Percentiles rank a stretch among this genome's conserved stretches.
These are phyloP conservation scores for Termitomyces sp. DNA, from an alignment of 768 basidiomycete species.

Conservation along the genomic window DNA sequence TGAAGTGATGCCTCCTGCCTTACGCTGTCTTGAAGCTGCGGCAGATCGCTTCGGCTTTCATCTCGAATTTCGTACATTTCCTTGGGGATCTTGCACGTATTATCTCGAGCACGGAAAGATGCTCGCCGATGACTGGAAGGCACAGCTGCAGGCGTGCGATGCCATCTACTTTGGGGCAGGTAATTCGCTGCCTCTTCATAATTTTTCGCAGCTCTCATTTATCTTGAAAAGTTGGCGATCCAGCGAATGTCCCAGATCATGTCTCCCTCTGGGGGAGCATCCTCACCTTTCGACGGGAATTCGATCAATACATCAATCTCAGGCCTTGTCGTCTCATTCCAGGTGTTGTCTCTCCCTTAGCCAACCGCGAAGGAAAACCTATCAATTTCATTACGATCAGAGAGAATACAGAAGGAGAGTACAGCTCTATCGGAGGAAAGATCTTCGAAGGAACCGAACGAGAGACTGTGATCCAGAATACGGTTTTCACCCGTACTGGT, in stretches of 20 bases:
- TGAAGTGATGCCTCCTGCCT: slow-evolving; percentile 48
- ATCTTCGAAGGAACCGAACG: slow-evolving; percentile 38
- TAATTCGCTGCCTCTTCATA: slow-evolving; percentile 6
- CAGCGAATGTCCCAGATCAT: slow-evolving; percentile 49
- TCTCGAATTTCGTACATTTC: slow-evolving; percentile 41
- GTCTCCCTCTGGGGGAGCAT: slow-evolving; percentile 53
- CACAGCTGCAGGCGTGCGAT: slow-evolving; percentile 36
- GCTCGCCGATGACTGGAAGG: slow-evolving; percentile 40
- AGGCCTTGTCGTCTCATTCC: slow-evolving; percentile 47
- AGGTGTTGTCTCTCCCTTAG: slow-evolving; percentile 44
- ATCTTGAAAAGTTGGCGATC: slow-evolving; percentile 37
- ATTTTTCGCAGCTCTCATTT: slow-evolving; percentile 1
- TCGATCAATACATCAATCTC: slow-evolving; percentile 48
- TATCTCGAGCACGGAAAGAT: slow-evolving; percentile 43
- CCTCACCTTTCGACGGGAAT: slow-evolving; percentile 47
- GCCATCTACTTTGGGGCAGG: slow-evolving; percentile 48
- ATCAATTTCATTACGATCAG: slow-evolving; percentile 54
- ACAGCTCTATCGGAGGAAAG: slow-evolving; percentile 44
- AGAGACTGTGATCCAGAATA: slow-evolving; percentile 40
- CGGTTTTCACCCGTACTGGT: slow-evolving; percentile 46
- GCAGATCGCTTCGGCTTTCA: slow-evolving; percentile 40
- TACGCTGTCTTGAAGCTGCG: slow-evolving; percentile 42
- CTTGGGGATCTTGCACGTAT: slow-evolving; percentile 48
- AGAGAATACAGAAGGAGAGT: slow-evolving; percentile 58
- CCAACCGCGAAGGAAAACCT: slow-evolving; percentile 34